Percentiles rank a stretch among this genome's conserved stretches.
These are phyloP conservation scores for Trichoderma breve DNA, from an alignment of 2,329 filamentous ascomycete genomes.

Conservation along the genomic window DNA sequence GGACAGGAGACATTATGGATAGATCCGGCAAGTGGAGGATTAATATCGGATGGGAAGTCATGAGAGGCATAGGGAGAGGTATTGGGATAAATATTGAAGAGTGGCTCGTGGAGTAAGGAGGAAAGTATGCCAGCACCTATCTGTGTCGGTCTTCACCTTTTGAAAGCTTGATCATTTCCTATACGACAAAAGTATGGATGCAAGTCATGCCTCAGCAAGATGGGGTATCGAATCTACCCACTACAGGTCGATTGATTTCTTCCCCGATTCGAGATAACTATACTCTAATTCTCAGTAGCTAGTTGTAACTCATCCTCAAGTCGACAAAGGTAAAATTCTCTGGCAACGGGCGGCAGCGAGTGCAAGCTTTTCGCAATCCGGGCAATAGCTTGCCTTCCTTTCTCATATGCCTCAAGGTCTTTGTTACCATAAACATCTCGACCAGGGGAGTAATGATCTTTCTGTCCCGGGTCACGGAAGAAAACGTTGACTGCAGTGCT, in stretches of 20 bases:
- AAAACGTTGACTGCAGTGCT: conserved; percentile 89
- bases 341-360: conserved; percentile 62
- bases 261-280: neutral
- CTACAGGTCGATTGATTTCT: neutral
- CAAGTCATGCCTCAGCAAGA: neutral
- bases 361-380: conserved; percentile 65
- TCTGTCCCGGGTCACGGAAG: conserved; percentile 65
- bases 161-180: neutral
- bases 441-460: conserved; percentile 64
- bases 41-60: conserved; percentile 75
- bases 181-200: neutral
- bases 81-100: conserved; percentile 78
- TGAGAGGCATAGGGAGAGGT: conserved; percentile 66
- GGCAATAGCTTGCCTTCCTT: conserved; percentile 68
- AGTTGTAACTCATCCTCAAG: conserved; percentile 64
- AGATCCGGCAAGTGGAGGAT: conserved; percentile 72
- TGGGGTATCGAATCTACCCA: neutral
- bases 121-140: neutral
- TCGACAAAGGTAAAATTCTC: conserved; percentile 72
- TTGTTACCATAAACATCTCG: conserved; percentile 86
- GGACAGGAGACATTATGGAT: conserved; percentile 63
- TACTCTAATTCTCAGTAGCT: conserved; percentile 22
- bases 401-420: conserved; percentile 81
- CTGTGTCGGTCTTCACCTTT: neutral
- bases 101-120: conserved; percentile 63